Base-by-base conservation (phyloP, 805 yeast genomes). In the Priceomyces medius region DNA sequence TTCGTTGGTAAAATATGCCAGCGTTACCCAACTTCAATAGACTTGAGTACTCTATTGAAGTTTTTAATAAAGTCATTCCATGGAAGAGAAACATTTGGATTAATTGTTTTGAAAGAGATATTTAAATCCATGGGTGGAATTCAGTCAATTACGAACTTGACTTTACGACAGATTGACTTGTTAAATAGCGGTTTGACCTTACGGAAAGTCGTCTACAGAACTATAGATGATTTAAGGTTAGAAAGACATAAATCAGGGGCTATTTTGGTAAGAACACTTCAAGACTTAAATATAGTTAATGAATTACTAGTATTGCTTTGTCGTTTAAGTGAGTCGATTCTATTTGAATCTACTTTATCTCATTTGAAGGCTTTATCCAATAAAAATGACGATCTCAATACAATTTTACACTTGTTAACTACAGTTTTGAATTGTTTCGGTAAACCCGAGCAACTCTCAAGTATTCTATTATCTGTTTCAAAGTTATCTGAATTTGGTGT, bases 111-210 rank as follows among this genome's bases (percentile, higher is more conserved):
- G 31, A 77, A 77, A 45, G 91, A 88, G 43, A 64, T 89, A 23
- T 60, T 89, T 9, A 63, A 73, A 12, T 70, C 80, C 8, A 87
- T 88, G 83, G 87, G 90, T 23, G 97, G 97, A 9, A 77, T 90
- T 31, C 83, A 81, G 48, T 73, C 81, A 31, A 75, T 79, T 23
- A 72, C 82, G 9, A 86, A 89, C 51, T 68, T 89, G 24, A 82
- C 88, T 0, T 60, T 74, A 3, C 69, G 70, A 17, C 95, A 86
- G 55, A 73, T 88, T 20, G 70, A 78, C 36, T 71, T 80, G 64
- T 62, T 88, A 28, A 83, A 83, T 46, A 77, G 86, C 26, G 89
- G 85, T 1, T 61, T 71, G 0, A 64, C 78, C n/a, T 59, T 89
- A 42, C 78, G 76, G 42, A 65, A 67, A 34, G 51, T 75, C 2